A percentile compares a stretch with the other conserved stretches of the same genome.
phyloP scores from a whole-genome alignment of 345 rosid genomes.

The Eucalyptus microcorys region DNA sequence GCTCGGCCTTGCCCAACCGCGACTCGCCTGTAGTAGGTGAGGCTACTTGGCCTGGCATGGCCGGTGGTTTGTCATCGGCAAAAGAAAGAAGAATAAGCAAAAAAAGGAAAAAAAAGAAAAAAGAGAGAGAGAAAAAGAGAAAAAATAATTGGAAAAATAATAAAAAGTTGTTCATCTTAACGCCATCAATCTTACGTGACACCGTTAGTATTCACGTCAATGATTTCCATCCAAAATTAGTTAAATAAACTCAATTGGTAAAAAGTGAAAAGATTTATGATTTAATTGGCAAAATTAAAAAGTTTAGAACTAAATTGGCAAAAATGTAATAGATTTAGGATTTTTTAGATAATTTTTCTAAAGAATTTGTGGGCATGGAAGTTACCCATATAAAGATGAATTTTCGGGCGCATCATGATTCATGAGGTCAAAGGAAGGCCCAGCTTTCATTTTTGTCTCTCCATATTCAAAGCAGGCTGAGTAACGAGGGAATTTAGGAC shows the following conservation, averaged over 20 bases:
- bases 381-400: background rate
- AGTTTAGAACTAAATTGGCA: too few species aligned
- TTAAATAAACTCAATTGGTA: too few species aligned
- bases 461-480: background rate
- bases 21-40: accelerated
- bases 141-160: too few species aligned
- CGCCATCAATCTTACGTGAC: accelerated
- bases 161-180: too few species aligned
- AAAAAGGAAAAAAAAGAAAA: accelerated
- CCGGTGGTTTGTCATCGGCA: accelerated
- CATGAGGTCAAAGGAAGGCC: background rate
- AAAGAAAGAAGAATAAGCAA: too few species aligned
- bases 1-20: accelerated
- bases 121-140: too few species aligned
- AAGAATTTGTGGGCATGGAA: background rate
- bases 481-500: background rate
- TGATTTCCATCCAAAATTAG: too few species aligned
- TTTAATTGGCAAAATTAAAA: accelerated
- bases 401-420: background rate
- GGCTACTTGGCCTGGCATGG: too few species aligned
- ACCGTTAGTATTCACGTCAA: accelerated
- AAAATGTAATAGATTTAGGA: too few species aligned
- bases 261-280: too few species aligned
- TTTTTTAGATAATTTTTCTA: accelerated
- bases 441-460: background rate